Base-by-base conservation (phyloP, 2,329 filamentous ascomycete species). In the Beauveria medogensis region DNA sequence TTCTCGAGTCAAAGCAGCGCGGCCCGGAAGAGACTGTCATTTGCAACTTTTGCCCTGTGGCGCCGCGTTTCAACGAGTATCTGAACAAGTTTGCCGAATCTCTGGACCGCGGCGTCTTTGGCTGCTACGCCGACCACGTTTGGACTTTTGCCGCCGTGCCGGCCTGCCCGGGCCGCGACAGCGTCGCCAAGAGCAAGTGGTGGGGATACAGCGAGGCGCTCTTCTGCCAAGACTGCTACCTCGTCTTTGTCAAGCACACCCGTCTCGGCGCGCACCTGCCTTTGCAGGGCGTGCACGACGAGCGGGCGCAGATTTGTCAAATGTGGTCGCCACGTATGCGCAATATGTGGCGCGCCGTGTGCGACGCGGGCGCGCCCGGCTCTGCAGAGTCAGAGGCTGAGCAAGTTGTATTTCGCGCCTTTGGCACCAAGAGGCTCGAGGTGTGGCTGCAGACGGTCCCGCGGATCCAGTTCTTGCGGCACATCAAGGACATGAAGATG, bases 281-380 rank as follows among this genome's bases (percentile, higher is more conserved):
- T 0, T 62, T 74, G 46, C 69, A 71, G 16, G 66, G 55, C 1
- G 62, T 60, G 1, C 62, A 64, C 5, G 67, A 73, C 12, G 63
- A 69, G 14, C 65, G 66, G 0, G 47, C 64, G 2, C 63, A 69
- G 6, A 72, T 73, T 44, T 76, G 74, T 53, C 71, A 72, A 40
- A 66, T 75, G 6, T 75, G 73, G 70, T 74, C 73, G 3, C 69
- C 70, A 0, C 70, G 74, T 5, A 75, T 76, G 73, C 73, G 74
- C n/a, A 65, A 54, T 1, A 68, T 73, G 64, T 76, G 70, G 67
- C 63, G 67, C 2, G 63, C 66, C 10, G 67, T 58, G 0, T 74
- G 72, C 55, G 64, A 61, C 0, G 69, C 68, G 1, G 70, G 71
- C 1, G 53, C 59, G 0, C 65, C 68, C 0, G 70, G 65, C 4